phyloP scores from a whole-genome alignment of 257 asterid genomes.

The Ilex aquifolium region DNA sequence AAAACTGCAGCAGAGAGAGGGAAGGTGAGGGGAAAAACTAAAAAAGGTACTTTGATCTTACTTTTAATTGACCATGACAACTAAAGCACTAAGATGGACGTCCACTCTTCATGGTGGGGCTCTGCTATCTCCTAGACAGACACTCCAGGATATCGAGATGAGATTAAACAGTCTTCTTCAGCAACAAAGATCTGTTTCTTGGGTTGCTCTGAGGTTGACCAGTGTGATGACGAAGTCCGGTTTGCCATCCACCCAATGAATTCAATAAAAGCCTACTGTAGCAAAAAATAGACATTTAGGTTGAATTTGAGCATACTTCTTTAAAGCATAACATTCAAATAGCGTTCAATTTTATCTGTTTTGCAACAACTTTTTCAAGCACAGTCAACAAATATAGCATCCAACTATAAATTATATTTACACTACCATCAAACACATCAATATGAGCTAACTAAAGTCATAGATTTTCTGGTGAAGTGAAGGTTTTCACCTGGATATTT shows the following conservation, averaged over 20 bases:
- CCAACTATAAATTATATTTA: background rate
- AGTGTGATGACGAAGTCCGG: background rate
- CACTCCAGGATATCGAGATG: background rate
- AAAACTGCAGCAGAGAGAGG: background rate
- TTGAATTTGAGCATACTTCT: no score
- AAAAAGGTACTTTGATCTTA: conserved; percentile 11
- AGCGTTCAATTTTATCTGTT: background rate
- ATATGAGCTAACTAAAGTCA: background rate
- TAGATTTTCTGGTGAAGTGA: no score
- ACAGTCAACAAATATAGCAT: background rate
- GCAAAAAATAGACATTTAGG: background rate
- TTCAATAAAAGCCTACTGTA: conserved; percentile 1
- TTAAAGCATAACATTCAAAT: no score
- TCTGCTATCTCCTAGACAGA: conserved; percentile 1
- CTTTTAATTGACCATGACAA: conserved; percentile 18
- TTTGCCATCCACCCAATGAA: conserved; percentile 5
- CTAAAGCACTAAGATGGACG: conserved; percentile 13
- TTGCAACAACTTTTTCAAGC: background rate
- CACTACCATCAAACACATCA: background rate
- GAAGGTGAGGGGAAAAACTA: conserved; percentile 6
- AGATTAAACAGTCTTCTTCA: conserved; percentile 9
- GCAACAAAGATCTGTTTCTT: conserved; percentile 10
- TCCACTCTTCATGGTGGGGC: conserved; percentile 23
- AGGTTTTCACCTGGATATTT: no score
- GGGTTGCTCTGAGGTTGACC: conserved; percentile 16